These are phyloP conservation scores for Fusarium vanettenii DNA, from an alignment of 2,329 filamentous ascomycete species.

Conservation along the genomic window DNA sequence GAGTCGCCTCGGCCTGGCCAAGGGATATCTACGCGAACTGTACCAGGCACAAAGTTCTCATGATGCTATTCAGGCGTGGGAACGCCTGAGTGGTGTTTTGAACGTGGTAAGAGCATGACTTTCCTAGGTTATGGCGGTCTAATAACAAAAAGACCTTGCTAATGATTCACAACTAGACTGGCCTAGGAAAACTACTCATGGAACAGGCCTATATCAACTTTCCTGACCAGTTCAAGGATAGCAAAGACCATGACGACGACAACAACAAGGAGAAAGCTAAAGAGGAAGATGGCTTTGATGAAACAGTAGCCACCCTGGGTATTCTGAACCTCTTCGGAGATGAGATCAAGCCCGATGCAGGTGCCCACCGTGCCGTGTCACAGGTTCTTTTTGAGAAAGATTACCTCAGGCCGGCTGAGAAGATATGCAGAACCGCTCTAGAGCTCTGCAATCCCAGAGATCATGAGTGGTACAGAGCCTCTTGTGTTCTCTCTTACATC, in stretches of 20 bases:
- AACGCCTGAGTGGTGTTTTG: neutral
- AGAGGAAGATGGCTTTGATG: neutral
- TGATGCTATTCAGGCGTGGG: neutral
- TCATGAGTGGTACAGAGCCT: neutral
- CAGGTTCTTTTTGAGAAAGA: neutral
- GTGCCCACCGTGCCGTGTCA: constrained; percentile 12
- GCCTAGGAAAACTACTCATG: neutral
- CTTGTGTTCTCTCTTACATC: neutral
- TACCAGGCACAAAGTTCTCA: neutral
- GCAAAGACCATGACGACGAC: neutral
- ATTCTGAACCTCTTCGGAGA: constrained; percentile 37
- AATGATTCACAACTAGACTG: neutral
- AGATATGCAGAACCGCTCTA: neutral
- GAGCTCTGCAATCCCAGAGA: neutral
- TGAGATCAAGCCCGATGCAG: constrained; percentile 14
- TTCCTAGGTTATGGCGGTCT: neutral
- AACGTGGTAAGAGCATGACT: neutral
- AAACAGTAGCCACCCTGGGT: constrained; percentile 20
- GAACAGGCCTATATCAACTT: constrained; percentile 9
- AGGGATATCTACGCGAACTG: neutral
- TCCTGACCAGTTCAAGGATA: neutral
- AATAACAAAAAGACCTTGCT: neutral
- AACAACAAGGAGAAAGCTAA: neutral
- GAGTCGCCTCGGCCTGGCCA: neutral
- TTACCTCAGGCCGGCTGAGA: neutral